phyloP scores from a whole-genome alignment of 1,139 yeast species.

The Martiniozyma asiatica region DNA sequence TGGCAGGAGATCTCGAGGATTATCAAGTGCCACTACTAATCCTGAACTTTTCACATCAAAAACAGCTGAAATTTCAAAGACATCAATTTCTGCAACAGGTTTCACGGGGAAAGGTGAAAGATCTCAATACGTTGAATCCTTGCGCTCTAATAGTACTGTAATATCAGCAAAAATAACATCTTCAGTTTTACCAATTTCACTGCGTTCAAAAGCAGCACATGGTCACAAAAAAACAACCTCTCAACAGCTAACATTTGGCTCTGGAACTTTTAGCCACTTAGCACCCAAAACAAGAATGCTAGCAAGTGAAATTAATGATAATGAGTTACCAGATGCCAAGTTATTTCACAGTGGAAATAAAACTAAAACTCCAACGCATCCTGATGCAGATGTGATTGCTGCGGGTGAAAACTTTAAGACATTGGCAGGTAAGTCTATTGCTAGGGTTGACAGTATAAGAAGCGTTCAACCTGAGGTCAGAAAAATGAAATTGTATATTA shows the following conservation, averaged over 20 bases:
- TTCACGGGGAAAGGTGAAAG: conserved; percentile 10
- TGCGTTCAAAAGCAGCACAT: conserved; percentile 4
- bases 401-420: conserved; percentile 20
- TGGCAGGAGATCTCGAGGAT: conserved; percentile 24
- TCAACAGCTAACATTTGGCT: conserved; percentile 16
- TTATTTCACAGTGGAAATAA: conserved; percentile 17
- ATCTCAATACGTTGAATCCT: conserved; percentile 11
- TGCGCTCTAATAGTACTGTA: conserved; percentile 6
- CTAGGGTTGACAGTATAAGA: conserved; percentile 19
- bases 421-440: conserved; percentile 11
- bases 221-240: conserved; percentile 18
- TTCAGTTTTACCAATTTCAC: conserved; percentile 45
- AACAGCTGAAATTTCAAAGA: not conserved
- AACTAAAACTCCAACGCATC: conserved; percentile 20
- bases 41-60: conserved; percentile 19
- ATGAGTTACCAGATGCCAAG: conserved; percentile 29
- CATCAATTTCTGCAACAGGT: not conserved
- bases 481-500: conserved; percentile 38
- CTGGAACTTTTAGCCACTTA: conserved; percentile 45
- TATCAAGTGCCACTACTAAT: conserved; percentile 22
- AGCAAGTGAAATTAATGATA: conserved; percentile 70
- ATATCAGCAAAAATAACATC: conserved; percentile 33
- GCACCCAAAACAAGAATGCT: conserved; percentile 65
- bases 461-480: conserved; percentile 12
- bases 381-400: conserved; percentile 21